Percentiles rank a stretch among this genome's conserved stretches.
phyloP scores from a whole-genome alignment of 1,139 yeast genomes.

The Yamadazyma sp. region DNA sequence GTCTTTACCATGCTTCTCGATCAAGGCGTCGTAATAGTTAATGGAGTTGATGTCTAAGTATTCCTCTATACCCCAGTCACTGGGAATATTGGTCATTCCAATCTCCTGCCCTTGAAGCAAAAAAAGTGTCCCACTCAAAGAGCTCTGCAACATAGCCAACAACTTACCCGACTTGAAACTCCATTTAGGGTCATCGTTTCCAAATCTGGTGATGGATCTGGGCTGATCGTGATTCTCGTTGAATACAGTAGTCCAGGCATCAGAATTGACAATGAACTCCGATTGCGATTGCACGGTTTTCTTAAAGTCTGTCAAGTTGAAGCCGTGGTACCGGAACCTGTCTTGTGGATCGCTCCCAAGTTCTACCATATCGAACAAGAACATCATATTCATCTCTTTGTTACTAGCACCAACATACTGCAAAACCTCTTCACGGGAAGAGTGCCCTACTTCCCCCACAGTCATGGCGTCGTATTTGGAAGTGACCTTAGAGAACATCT shows the following conservation, averaged over 20 bases:
- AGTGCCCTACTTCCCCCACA: conserved; percentile 57
- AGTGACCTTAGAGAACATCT: conserved; percentile 47
- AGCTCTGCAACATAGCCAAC: conserved; percentile 44
- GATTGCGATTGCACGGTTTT: conserved; percentile 30
- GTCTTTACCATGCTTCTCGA: conserved; percentile 35
- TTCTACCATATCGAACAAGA: conserved; percentile 49
- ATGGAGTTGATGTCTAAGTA: conserved; percentile 51
- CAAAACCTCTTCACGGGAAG: conserved; percentile 42
- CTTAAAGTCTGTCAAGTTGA: conserved; percentile 44
- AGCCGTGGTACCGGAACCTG: conserved; percentile 38
- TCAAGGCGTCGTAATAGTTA: conserved; percentile 37
- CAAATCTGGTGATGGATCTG: conserved; percentile 53
- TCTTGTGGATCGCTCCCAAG: conserved; percentile 39
- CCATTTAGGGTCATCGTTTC: conserved; percentile 33
- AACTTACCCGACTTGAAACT: conserved; percentile 45
- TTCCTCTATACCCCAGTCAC: conserved; percentile 49
- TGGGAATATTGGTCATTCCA: conserved; percentile 51
- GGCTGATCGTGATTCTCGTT: conserved; percentile 64
- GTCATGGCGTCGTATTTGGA: conserved; percentile 56
- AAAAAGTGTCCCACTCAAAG: conserved; percentile 59
- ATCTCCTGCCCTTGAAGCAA: conserved; percentile 64
- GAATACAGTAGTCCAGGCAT: conserved; percentile 59
- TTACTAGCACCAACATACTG: conserved; percentile 50
- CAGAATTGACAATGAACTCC: conserved; percentile 46
- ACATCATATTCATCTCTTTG: conserved; percentile 54